These are phyloP conservation scores for Tetrahymena elliotti DNA, from an alignment of 73 alveolate species.

Conservation along the genomic window DNA sequence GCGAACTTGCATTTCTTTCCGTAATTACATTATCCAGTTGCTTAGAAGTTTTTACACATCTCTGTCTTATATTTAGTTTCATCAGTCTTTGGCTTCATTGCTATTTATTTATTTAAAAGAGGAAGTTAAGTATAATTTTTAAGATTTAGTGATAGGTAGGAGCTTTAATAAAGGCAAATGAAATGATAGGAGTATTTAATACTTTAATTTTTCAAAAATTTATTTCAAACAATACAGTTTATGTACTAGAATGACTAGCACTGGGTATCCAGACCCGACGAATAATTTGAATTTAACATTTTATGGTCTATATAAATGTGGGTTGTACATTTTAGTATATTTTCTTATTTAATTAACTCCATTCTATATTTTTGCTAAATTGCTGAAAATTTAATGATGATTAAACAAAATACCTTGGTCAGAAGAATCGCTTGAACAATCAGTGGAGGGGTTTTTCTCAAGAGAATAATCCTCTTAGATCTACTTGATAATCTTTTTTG, in stretches of 20 bases:
- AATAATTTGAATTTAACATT: background rate
- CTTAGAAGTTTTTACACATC: slow-evolving; percentile 89
- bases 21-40: slow-evolving; percentile 69
- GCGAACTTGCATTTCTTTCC: slow-evolving; percentile 89
- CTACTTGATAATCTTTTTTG: background rate
- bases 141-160: background rate
- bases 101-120: background rate
- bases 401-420: background rate
- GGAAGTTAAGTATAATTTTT: background rate
- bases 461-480: background rate
- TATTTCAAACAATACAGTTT: no score
- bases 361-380: background rate
- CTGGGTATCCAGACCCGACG: background rate
- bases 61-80: slow-evolving; percentile 81
- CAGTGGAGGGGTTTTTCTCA: background rate
- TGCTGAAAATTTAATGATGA: background rate
- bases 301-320: background rate
- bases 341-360: background rate
- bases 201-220: no score
- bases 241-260: background rate
- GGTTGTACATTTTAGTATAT: background rate
- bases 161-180: background rate
- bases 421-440: background rate
- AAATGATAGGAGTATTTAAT: background rate
- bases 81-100: background rate